phyloP scores from a whole-genome alignment of 306 rosid species.

The Ammopiptanthus mongolicus region DNA sequence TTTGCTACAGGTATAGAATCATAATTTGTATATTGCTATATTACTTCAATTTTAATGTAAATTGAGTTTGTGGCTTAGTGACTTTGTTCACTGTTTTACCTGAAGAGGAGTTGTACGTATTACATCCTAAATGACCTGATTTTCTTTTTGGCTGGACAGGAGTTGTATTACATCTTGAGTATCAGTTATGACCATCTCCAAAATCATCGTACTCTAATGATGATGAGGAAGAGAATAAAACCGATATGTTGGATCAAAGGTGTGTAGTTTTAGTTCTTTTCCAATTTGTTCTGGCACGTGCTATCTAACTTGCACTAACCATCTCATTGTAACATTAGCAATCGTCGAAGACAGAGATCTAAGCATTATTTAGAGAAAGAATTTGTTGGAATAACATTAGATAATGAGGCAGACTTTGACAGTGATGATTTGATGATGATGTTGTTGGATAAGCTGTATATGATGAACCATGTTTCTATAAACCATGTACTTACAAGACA shows the following conservation, averaged over 20 bases:
- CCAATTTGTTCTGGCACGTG: not conserved
- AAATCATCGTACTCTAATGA: conserved; percentile 63
- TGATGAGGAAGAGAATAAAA: conserved; percentile 50
- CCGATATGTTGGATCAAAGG: conserved; percentile 74
- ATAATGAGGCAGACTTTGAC: conserved; percentile 74
- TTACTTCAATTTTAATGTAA: too few relatives aligned
- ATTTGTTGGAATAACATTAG: conserved; percentile 69
- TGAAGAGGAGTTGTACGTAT: too few relatives aligned
- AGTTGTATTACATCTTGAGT: not conserved
- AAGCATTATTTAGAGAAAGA: conserved; percentile 83
- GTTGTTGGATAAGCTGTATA: conserved; percentile 95
- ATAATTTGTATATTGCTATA: too few relatives aligned
- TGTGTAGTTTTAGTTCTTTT: conserved; percentile 15
- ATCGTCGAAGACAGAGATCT: conserved; percentile 80
- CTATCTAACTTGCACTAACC: conserved; percentile 15
- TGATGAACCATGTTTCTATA: too few relatives aligned
- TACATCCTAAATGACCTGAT: not conserved
- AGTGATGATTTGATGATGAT: conserved; percentile 97
- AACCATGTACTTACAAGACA: too few relatives aligned
- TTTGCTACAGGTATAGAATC: too few relatives aligned
- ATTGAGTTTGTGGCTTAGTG: too few relatives aligned
- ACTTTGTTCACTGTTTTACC: too few relatives aligned
- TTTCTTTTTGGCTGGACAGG: not conserved
- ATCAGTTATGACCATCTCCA: conserved; percentile 59
- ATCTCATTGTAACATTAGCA: conserved; percentile 39